These are phyloP conservation scores for Phytophthora cactorum DNA, from an alignment of 352 stramenopile species.

Conservation along the genomic window DNA sequence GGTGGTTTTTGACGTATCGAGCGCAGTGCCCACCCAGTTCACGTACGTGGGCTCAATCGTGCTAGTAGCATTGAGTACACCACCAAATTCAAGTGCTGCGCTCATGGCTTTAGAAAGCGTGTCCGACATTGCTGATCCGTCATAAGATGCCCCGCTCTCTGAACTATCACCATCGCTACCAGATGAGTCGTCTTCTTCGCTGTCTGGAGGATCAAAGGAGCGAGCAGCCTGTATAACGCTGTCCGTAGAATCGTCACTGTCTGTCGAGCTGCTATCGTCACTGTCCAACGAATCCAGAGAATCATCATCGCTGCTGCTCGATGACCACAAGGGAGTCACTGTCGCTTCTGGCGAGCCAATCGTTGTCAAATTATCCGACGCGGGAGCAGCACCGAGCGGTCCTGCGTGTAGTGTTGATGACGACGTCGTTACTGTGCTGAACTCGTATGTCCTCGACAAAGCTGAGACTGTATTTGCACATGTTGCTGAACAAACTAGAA, in stretches of 20 bases:
- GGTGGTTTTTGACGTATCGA: slow-evolving; percentile 24
- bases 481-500: neutral
- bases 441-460: slow-evolving; percentile 4
- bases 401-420: neutral
- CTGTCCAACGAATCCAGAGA: slow-evolving; percentile 24
- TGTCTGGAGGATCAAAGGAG: too few relatives aligned
- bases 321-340: neutral
- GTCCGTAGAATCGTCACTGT: slow-evolving; percentile 12
- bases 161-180: neutral
- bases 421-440: slow-evolving; percentile 2
- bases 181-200: neutral
- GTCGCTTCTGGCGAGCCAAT: slow-evolving; percentile 1
- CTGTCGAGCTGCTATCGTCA: slow-evolving; percentile 12
- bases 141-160: neutral
- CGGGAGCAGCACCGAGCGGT: neutral
- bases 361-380: neutral
- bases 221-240: neutral
- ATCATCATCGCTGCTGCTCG: slow-evolving; percentile 6
- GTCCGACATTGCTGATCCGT: neutral
- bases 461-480: slow-evolving; percentile 1
- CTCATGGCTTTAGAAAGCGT: slow-evolving; percentile 6
- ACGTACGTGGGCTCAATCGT: slow-evolving; percentile 29
- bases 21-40: slow-evolving; percentile 36
- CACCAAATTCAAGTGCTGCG: slow-evolving; percentile 13
- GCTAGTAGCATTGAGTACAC: slow-evolving; percentile 21